Conservation (phyloP, 140 eudicot genomes). For the Flaveria floridana region DNA sequence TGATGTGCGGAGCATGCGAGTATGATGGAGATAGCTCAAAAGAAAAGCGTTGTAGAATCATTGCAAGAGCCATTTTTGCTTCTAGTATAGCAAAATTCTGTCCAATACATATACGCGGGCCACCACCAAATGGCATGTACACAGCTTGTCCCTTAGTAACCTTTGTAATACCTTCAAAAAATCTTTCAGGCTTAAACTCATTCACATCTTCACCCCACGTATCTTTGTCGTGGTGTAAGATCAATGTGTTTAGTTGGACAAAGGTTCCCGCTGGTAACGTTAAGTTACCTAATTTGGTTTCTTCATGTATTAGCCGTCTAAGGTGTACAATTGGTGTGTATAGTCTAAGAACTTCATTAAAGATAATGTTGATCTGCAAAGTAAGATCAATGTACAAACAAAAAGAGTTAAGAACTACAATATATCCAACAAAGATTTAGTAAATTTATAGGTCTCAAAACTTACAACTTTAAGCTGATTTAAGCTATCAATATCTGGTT, state of each 20-base stretch:
- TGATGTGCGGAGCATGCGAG: constrained; percentile 40
- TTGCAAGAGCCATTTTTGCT: constrained; percentile 37
- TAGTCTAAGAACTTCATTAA: constrained; percentile 41
- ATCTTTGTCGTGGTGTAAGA: constrained; percentile 33
- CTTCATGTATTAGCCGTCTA: constrained; percentile 25
- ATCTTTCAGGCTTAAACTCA: constrained; percentile 46
- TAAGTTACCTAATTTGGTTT: constrained; percentile 33
- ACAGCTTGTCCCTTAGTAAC: constrained; percentile 30
- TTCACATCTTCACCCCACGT: constrained; percentile 43
- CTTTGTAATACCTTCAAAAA: constrained; percentile 38
- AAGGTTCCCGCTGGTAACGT: constrained; percentile 26
- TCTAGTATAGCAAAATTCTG: constrained; percentile 43
- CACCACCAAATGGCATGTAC: constrained; percentile 41
- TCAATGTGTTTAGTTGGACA: constrained; percentile 22
- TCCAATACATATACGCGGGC: constrained; percentile 47
- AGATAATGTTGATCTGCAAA: constrained; percentile 33
- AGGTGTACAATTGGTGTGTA: constrained; percentile 24
- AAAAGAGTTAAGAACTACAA: neutral
- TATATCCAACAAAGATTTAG: neutral
- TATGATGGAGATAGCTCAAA: constrained; percentile 44
- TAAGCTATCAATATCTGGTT: constrained; percentile 34
- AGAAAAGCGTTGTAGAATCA: constrained; percentile 35
- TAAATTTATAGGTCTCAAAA: neutral
- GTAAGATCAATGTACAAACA: neutral
- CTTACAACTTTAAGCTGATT: constrained; percentile 36